Conservation (phyloP, 768 basidiomycete species). For the Xerocomellus chrysenteron region DNA sequence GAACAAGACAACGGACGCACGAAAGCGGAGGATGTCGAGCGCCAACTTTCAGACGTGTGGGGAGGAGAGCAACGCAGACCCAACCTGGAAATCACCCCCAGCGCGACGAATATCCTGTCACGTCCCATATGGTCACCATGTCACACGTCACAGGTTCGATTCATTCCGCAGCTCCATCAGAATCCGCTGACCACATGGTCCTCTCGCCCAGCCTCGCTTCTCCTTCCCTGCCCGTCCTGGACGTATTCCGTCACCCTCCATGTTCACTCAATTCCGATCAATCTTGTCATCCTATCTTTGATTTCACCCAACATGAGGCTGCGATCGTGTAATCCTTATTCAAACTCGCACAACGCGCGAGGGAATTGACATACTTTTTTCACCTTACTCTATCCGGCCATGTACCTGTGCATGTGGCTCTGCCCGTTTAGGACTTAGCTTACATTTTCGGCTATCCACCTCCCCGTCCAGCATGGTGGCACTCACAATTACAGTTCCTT, state of each 20-base stretch:
- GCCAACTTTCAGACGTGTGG: conserved; percentile 25
- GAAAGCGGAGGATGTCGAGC: conserved; percentile 7
- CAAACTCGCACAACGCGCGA: no score
- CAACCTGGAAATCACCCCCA: conserved; percentile 12
- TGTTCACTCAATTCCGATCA: background rate
- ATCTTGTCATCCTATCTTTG: conserved; percentile 6
- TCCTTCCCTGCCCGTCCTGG: background rate
- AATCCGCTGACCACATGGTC: conserved; percentile 14
- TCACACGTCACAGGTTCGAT: conserved; percentile 9
- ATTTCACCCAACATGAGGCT: background rate
- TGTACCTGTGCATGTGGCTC: conserved; percentile 10
- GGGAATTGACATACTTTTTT: no score
- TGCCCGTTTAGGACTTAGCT: background rate
- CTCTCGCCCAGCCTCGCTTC: background rate
- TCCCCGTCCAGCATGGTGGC: conserved; percentile 1
- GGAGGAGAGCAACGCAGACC: conserved; percentile 28
- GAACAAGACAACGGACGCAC: conserved; percentile 11
- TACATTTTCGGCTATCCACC: background rate
- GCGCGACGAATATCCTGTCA: conserved; percentile 6
- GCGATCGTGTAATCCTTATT: no score
- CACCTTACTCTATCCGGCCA: no score
- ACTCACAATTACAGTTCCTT: background rate
- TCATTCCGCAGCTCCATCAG: conserved; percentile 11
- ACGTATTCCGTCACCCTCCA: background rate
- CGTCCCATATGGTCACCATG: conserved; percentile 3